Evolutionary conservation across 2,329 filamentous ascomycete species (phyloP), one percentile per base, ranked within the genome.

Genomic region (Colletotrichum melonis): DNA sequence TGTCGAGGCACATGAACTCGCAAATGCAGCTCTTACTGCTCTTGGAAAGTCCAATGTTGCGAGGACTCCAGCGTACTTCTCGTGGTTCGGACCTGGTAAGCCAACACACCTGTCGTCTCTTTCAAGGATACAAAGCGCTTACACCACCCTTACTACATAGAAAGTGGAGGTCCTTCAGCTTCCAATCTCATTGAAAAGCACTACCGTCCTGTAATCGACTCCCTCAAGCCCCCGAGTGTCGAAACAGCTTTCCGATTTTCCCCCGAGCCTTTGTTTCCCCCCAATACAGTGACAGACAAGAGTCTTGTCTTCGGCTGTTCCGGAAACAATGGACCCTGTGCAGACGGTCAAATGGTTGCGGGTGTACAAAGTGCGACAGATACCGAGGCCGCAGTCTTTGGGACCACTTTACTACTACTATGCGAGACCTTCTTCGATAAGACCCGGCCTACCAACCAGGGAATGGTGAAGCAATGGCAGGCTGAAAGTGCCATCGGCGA

Each of bases 231-330:
- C 5, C 64, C 64, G 1, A 67, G 54, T n/a, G 52, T 58, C 26
- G 64, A 59, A 26, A 67, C 64, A 22, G 35, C 64, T 12, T 67
- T 67, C 55, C 55, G 64, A 2, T 67, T 67, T 26, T 28, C 57
- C 26, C 64, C 64, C 2, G 35, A 67, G n/a, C 64, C 55, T 1
- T 35, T 49, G 35, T 67, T 67, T 14, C 64, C 64, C 4, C 64
- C 55, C 7, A 52, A 67, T 2, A 67, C 64, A 16, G 64, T 67
- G 35, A 58, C 35, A 0, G 54, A 66, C 2, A 58, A 52, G 5
- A 66, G 63, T 58, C 35, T 66, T 9, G 63, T 66, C 0, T 58
- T 58, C 28, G 63, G 54, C 14, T 66, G 63, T 19, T 58, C 63
- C 24, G 54, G 54, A 3, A 19, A 32, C 54, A 58, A 54, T 14